Percentiles rank a stretch among this genome's conserved stretches.
phyloP scores from a whole-genome alignment of 1,284 basidiomycete species.

The Irpex lacteus region DNA sequence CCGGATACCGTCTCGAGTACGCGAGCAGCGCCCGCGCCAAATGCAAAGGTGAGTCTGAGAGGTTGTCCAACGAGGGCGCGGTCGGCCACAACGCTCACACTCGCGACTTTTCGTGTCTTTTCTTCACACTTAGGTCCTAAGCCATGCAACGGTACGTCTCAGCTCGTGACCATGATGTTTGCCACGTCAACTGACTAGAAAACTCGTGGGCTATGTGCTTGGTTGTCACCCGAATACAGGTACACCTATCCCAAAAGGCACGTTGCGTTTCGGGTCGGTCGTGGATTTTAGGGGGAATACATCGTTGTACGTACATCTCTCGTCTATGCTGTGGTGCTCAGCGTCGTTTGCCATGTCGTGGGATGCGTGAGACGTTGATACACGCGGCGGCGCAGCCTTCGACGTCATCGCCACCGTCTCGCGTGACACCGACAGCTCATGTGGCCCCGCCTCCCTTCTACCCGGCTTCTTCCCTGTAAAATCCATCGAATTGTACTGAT shows the following conservation, averaged over 20 bases:
- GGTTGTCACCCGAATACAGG: slow-evolving; percentile 38
- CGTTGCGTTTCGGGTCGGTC: slow-evolving; percentile 71
- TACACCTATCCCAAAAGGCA: slow-evolving; percentile 70
- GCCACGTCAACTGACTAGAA: not conserved
- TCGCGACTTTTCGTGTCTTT: slow-evolving; percentile 27
- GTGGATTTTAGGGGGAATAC: slow-evolving; percentile 76
- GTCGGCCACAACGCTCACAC: slow-evolving; percentile 22
- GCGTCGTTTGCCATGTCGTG: not conserved
- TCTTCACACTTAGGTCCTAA: slow-evolving; percentile 55
- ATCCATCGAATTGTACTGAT: slow-evolving; percentile 5
- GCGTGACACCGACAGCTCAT: not conserved
- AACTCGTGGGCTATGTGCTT: not conserved
- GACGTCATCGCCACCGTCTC: not conserved
- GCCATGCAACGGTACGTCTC: slow-evolving; percentile 65
- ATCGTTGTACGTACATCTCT: slow-evolving; percentile 53
- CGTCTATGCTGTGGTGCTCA: not conserved
- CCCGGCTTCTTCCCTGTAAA: not conserved
- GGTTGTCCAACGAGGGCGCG: slow-evolving; percentile 18
- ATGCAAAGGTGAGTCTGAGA: slow-evolving; percentile 70
- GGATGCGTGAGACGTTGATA: not conserved
- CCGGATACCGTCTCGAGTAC: slow-evolving; percentile 79
- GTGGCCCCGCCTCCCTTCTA: not conserved
- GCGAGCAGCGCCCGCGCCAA: slow-evolving; percentile 64
- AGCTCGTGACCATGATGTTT: slow-evolving; percentile 4
- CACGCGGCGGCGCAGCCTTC: not conserved